Percentiles rank a stretch among this genome's conserved stretches.
Evolutionary conservation across 768 basidiomycete species (phyloP).

Genomic region (Termitomyces titanicus): DNA sequence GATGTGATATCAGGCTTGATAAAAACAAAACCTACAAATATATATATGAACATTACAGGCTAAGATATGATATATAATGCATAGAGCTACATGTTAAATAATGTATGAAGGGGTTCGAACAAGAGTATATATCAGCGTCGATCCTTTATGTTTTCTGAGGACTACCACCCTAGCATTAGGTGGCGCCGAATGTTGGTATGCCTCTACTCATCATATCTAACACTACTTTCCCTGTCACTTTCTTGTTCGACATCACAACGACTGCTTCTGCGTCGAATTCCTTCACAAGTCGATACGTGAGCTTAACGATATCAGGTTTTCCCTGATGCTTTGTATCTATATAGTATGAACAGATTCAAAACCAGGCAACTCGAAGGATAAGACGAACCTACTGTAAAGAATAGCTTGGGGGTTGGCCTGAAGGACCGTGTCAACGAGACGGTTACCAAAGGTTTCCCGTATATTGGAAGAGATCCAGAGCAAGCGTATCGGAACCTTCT

Average conservation of each 20-base stretch:
- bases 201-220: slow-evolving; percentile 59
- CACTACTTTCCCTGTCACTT: slow-evolving; percentile 51
- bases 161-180: too few relatives aligned
- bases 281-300: slow-evolving; percentile 41
- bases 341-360: not conserved
- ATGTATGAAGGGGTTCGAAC: too few relatives aligned
- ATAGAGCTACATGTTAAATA: slow-evolving; percentile 2
- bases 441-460: slow-evolving; percentile 57
- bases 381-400: slow-evolving; percentile 42
- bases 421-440: slow-evolving; percentile 52
- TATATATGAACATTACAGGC: too few relatives aligned
- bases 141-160: too few relatives aligned
- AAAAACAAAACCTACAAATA: too few relatives aligned
- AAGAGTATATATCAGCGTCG: not conserved
- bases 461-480: slow-evolving; percentile 64
- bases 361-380: not conserved
- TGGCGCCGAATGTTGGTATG: slow-evolving; percentile 60
- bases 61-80: not conserved
- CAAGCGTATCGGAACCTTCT: slow-evolving; percentile 46
- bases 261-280: slow-evolving; percentile 54
- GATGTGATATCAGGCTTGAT: too few relatives aligned
- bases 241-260: slow-evolving; percentile 56
- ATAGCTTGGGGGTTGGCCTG: slow-evolving; percentile 51
- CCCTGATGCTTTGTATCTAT: slow-evolving; percentile 41
- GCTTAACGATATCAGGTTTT: slow-evolving; percentile 46